phyloP scores from a whole-genome alignment of 2,329 filamentous ascomycete species.

The Neoascochyta sp. region DNA sequence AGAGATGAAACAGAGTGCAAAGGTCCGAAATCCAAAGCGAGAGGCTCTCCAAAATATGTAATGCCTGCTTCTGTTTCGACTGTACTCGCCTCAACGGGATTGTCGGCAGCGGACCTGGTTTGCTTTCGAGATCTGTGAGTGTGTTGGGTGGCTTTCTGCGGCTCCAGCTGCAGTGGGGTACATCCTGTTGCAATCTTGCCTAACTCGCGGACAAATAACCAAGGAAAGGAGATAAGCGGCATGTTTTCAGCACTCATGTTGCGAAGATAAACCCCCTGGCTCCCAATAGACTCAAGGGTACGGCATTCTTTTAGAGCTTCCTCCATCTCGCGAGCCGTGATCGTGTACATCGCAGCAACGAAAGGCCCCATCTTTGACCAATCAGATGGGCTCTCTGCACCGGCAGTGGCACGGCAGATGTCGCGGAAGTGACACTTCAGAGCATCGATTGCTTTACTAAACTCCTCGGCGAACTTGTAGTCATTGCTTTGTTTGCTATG shows the following conservation, averaged over 20 bases:
- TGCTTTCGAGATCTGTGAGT: no score
- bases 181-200: conserved; percentile 60
- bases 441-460: conserved; percentile 63
- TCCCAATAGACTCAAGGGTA: conserved; percentile 39
- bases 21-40: conserved; percentile 27
- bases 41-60: conserved; percentile 34
- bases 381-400: conserved; percentile 40
- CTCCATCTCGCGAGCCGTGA: conserved; percentile 69
- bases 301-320: conserved; percentile 54
- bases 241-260: conserved; percentile 53
- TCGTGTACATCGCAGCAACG: conserved; percentile 80
- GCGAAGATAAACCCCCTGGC: conserved; percentile 35
- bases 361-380: conserved; percentile 59
- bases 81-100: conserved; percentile 10
- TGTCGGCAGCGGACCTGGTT: no score
- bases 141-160: no score
- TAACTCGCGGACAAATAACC: conserved; percentile 75
- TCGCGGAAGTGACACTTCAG: conserved; percentile 68
- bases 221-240: conserved; percentile 90
- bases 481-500: conserved; percentile 69
- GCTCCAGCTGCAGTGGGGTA: no score
- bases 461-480: conserved; percentile 83
- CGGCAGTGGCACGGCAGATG: conserved; percentile 62
- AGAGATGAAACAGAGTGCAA: no score
- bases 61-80: conserved; percentile 34